Evolutionary conservation across 345 rosid genomes (phyloP), one percentile per base, ranked within the genome.

Genomic region (Hypericum androsaemum): DNA sequence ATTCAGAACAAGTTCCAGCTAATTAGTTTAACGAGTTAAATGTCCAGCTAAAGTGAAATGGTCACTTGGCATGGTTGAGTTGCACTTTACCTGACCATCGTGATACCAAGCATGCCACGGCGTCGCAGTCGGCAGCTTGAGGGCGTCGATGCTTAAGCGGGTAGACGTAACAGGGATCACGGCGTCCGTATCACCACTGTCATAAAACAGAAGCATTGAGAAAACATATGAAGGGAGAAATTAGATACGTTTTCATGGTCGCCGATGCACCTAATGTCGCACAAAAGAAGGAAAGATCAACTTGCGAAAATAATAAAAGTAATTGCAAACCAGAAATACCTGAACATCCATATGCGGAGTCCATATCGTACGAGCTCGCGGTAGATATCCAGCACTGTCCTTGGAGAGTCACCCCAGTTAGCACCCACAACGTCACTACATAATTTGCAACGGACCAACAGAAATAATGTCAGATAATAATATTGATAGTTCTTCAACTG

Each of bases 291-390:
- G n/a, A n/a, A n/a, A n/a, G n/a, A n/a, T n/a, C n/a, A n/a, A n/a
- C n/a, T n/a, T n/a, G n/a, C n/a, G n/a, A n/a, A n/a, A n/a, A n/a
- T n/a, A n/a, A n/a, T n/a, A n/a, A n/a, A n/a, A n/a, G n/a, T n/a
- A n/a, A n/a, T n/a, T n/a, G n/a, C n/a, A n/a, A 22, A 63, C 10
- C 39, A 50, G 47, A 59, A 28, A 63, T 65, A 89, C 98, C 98
- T 84, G 95, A 87, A 90, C 58, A 87, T 65, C 96, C 96, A 90
- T 66, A 90, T 81, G 43, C 84, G 88, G 37, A 90, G 83, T 41
- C 96, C 89, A 8, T 75, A 68, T 37, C 57, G 75, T 47, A 87
- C 80, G 68, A 90, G 96, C 66, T 84, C 88, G 11, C 50, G 77
- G 71, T 86, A 86, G 48, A 89, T 62, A 67, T 86, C 84, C 67